Evolutionary conservation across 768 basidiomycete species (phyloP), one percentile per base, ranked within the genome.

Genomic region (Xerocomus brunneocitrinus): DNA sequence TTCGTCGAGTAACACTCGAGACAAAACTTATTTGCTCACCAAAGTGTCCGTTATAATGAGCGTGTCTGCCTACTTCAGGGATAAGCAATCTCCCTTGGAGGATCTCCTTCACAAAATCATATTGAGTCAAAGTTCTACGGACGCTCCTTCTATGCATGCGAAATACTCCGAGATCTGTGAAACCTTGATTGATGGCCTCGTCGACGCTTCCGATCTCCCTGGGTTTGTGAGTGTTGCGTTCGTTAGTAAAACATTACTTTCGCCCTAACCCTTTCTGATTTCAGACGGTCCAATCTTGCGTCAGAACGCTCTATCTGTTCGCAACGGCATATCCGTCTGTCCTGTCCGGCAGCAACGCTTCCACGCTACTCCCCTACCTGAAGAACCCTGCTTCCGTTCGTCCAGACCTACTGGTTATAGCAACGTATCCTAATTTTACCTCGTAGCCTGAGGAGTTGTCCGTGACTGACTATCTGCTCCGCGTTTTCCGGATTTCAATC

Each of bases 1-100:
- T 1, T 52, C 69, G 4, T 59, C 70, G 4, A 62, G 56, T 25
- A 68, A 66, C 30, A 49, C 67, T 4, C 75, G 74, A 30, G 83
- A 83, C 53, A 88, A 84, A 66, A 72, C 73, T 4, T 70, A 74
- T 47, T 71, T 85, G 10, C 74, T 85, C 12, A 70, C 73, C 6
- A 92, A 87, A 61, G 90, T 91, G 2, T 76, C 81, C 0, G 80
- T 95, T 12, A 85, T 98, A 58, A 93, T 95, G 84, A 84, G 85
- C 4, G 88, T 94, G 0, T 80, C 90, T 2, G 83, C 84, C 0
- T 79, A 84, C 55, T 94, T 90, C 73, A 84, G 82, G 63, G 94
- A 95, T 58, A 79, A 86, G 1, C 86, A 91, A 53, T 87, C 86
- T 8, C 85, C 89, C 10, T 72, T 98, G 19, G 93, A 97, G 65